Conservation (phyloP, 345 rosid genomes). For the Kandelia obovata region DNA sequence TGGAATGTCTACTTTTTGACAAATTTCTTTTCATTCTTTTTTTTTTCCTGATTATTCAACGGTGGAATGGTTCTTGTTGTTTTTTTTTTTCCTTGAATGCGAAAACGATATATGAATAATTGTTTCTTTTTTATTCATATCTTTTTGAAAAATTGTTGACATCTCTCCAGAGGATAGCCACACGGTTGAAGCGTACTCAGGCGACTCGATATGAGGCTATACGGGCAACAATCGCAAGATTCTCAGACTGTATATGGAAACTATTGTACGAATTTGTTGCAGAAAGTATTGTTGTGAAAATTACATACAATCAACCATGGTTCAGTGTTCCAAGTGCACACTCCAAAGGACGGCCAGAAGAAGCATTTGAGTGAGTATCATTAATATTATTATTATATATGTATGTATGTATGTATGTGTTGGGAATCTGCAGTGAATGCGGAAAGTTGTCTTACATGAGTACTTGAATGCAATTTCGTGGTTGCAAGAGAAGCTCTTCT, state of each 20-base stretch:
- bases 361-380: slow-evolving; percentile 66
- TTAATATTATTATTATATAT: too few species aligned
- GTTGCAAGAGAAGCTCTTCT: slow-evolving; percentile 7
- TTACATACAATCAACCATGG: slow-evolving; percentile 66
- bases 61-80: not conserved
- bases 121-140: not conserved
- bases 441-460: not conserved
- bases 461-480: not conserved
- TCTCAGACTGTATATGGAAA: slow-evolving; percentile 91
- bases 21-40: too few species aligned
- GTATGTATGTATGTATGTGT: not conserved
- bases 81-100: not conserved
- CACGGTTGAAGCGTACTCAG: slow-evolving; percentile 47
- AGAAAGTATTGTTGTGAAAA: slow-evolving; percentile 55
- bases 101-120: not conserved
- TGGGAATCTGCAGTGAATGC: not conserved
- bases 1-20: too few species aligned
- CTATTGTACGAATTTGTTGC: slow-evolving; percentile 59
- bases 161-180: slow-evolving; percentile 53
- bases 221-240: slow-evolving; percentile 51
- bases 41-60: too few species aligned
- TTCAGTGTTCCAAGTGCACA: slow-evolving; percentile 48
- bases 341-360: slow-evolving; percentile 84
- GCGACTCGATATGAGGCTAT: slow-evolving; percentile 42
- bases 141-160: slow-evolving; percentile 10